Conservation (phyloP, 805 yeast genomes). For the baker's yeast (Saccharomyces cerevisiae) region DNA sequence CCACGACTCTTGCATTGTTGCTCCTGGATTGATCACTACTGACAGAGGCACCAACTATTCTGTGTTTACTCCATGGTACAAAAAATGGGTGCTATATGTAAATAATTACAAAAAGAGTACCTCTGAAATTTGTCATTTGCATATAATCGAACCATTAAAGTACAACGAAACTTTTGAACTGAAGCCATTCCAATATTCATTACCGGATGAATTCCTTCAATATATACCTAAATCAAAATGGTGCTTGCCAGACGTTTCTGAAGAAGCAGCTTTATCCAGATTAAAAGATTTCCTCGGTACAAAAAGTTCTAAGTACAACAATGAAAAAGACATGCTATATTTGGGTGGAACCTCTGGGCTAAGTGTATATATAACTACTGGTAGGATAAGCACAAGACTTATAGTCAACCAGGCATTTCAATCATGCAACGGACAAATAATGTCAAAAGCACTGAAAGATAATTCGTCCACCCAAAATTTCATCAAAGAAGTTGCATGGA, state of each 20-base stretch:
- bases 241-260: constrained; percentile 13
- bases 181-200: constrained; percentile 7
- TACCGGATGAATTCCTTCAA: constrained; percentile 16
- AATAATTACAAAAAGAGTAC: constrained; percentile 9
- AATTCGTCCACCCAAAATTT: constrained; percentile 36
- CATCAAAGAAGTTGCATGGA: constrained; percentile 50
- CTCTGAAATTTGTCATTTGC: background rate
- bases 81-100: constrained; percentile 34
- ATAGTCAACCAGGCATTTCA: constrained; percentile 30
- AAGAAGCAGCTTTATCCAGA: constrained; percentile 13
- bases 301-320: constrained; percentile 8
- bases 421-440: constrained; percentile 15
- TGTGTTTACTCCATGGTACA: constrained; percentile 43
- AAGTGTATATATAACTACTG: constrained; percentile 40
- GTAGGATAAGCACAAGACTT: constrained; percentile 38
- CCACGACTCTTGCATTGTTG: constrained; percentile 39
- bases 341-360: constrained; percentile 32
- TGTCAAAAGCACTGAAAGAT: constrained; percentile 20
- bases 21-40: constrained; percentile 35
- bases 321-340: constrained; percentile 16
- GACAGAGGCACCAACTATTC: constrained; percentile 39
- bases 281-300: constrained; percentile 12
- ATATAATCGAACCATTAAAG: background rate
- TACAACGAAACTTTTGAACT: constrained; percentile 9
- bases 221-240: constrained; percentile 10